Conservation (phyloP, 2,329 filamentous ascomycete genomes). For the Pseudogymnoascus verrucosus region DNA sequence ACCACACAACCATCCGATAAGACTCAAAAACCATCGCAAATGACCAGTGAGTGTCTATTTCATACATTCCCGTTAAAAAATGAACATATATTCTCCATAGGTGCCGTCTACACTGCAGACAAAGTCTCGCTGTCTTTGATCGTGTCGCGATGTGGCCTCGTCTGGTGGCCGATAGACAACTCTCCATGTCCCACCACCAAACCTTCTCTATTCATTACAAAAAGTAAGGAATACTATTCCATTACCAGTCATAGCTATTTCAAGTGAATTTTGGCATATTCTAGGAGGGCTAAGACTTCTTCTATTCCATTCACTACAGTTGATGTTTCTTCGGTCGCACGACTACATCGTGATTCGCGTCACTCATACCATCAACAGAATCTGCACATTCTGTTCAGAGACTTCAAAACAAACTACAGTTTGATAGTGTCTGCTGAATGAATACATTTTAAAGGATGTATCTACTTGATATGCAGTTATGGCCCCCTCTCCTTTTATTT, state of each 20-base stretch:
- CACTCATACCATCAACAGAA: neutral
- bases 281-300: neutral
- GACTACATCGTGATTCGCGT: neutral
- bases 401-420: neutral
- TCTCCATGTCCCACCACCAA: neutral
- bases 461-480: neutral
- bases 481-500: neutral
- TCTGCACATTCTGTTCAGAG: neutral
- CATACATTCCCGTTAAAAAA: neutral
- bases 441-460: neutral
- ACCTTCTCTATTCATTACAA: neutral
- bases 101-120: neutral
- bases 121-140: neutral
- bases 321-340: conserved; percentile 2
- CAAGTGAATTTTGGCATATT: neutral
- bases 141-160: neutral
- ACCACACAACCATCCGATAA: neutral
- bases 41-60: neutral
- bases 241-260: neutral
- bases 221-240: neutral
- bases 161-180: neutral
- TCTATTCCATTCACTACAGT: neutral
- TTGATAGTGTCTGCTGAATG: neutral
- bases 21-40: neutral
- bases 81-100: neutral